Evolutionary conservation across 2,329 filamentous ascomycete genomes (phyloP).

Genomic region (Phyllosticta citrichinensis): DNA sequence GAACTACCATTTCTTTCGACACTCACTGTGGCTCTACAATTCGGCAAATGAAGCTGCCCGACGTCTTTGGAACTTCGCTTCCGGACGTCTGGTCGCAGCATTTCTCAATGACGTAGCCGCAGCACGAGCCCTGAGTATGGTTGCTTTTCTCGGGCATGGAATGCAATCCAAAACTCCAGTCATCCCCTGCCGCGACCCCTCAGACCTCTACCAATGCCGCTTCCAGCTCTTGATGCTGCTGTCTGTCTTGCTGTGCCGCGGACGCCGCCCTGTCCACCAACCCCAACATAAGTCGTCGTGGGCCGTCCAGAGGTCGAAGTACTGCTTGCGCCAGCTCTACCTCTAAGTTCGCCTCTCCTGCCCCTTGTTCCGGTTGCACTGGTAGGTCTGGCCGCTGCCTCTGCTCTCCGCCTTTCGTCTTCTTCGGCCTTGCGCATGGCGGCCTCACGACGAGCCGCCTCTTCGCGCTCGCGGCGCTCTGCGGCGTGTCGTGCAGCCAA

Average conservation of each 20-base stretch:
- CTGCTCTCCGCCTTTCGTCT: slow-evolving; percentile 48
- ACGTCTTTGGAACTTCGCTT: no score
- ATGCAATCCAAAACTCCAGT: not conserved
- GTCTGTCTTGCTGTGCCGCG: slow-evolving; percentile 24
- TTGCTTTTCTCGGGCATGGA: not conserved
- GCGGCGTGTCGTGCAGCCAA: slow-evolving; percentile 63
- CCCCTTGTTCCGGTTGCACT: slow-evolving; percentile 27
- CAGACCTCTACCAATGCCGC: slow-evolving; percentile 1
- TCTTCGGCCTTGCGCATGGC: slow-evolving; percentile 44
- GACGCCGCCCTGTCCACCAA: slow-evolving; percentile 37
- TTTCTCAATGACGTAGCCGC: no score
- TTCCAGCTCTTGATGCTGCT: not conserved
- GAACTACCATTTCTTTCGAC: no score
- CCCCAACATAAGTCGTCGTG: slow-evolving; percentile 30
- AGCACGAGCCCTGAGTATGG: no score
- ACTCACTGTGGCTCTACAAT: no score
- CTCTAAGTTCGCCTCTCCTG: slow-evolving; percentile 21
- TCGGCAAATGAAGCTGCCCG: no score
- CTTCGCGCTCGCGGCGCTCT: slow-evolving; percentile 66
- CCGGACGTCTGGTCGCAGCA: no score
- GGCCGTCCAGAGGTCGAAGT: slow-evolving; percentile 17
- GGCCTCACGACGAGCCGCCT: slow-evolving; percentile 67
- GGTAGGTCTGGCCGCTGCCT: slow-evolving; percentile 38
- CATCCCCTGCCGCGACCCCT: slow-evolving; percentile 3
- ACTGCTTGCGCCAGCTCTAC: slow-evolving; percentile 1